A percentile compares a stretch with the other conserved stretches of the same genome.
Conservation (phyloP, 345 rosid species). For the Brassica rapa region DNA sequence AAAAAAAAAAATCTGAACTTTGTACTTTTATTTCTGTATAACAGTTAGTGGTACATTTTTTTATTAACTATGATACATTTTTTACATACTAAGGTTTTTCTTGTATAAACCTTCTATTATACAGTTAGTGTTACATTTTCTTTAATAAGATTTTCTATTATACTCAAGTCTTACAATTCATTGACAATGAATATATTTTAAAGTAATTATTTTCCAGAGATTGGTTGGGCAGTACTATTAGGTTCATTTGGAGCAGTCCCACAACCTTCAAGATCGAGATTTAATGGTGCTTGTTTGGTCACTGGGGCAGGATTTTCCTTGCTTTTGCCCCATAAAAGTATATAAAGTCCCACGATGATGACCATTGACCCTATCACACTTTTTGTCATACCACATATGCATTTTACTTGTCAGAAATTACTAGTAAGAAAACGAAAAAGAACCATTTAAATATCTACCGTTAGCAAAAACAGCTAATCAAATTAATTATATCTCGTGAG, state of each 20-base stretch:
- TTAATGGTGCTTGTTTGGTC: slow-evolving; percentile 47
- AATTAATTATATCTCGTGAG: background rate
- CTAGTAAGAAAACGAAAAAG: slow-evolving; percentile 3
- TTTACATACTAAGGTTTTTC: too few species aligned
- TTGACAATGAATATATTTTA: background rate
- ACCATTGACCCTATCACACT: slow-evolving; percentile 71
- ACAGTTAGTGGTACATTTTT: background rate
- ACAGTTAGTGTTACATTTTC: background rate
- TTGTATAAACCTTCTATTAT: too few species aligned
- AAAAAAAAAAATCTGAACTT: background rate
- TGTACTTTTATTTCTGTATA: slow-evolving; percentile 6
- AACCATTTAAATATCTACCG: slow-evolving; percentile 16
- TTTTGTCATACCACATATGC: slow-evolving; percentile 27
- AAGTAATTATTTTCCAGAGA: slow-evolving; percentile 20
- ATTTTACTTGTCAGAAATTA: background rate
- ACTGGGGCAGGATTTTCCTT: slow-evolving; percentile 46
- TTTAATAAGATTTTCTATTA: background rate
- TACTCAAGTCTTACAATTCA: background rate
- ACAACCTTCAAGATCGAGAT: slow-evolving; percentile 37
- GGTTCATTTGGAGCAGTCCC: slow-evolving; percentile 31
- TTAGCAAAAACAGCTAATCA: background rate
- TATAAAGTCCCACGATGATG: slow-evolving; percentile 65
- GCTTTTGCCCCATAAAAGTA: slow-evolving; percentile 83
- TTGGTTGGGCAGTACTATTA: slow-evolving; percentile 19
- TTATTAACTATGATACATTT: background rate